Base-by-base conservation (phyloP, 805 yeast species). In the Tetrapisispora nanseiensis region DNA sequence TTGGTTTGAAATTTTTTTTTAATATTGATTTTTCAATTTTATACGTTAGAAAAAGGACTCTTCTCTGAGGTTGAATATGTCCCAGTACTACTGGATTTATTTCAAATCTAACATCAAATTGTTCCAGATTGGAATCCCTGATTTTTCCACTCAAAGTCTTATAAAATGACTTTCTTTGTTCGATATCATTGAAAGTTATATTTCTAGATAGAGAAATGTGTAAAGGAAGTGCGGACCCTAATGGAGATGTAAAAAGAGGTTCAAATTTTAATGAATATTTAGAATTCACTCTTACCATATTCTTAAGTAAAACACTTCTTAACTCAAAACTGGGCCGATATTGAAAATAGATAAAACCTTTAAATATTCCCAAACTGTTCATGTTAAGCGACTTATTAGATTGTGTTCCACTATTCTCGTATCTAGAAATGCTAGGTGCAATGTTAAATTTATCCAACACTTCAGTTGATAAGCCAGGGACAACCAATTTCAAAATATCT, bases 171-270 rank as follows among this genome's bases (percentile, higher is more conserved):
- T 54, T 47, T 22, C 59, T 40, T 19, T 50, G 33, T 13, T 13
- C 9, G 10, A 7, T 12, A 5, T 37, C 26, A 27, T 27, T 15
- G 18, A 32, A 39, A 10, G 4, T 7, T 18, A 31, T 13, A 28
- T 48, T 5, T 49, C 41, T 3, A 5, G 53, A 43, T 28, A 61
- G 41, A 0, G 66, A 51, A 3, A 61, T 38, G 36, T 61, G 66
- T 24, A 61, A 43, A 2, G 59, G 55, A 12, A 40, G 18, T 2
- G 59, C 59, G 4, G 63, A 46, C 1, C 63, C 62, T 19, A 59
- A 43, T 2, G 50, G 37, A 15, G 54, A 48, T 8, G 46, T n/a
- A 35, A 45, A 52, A 33, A 52, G 33, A 1, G 65, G 63, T 37
- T 37, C 9, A 42, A 34, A 20, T 3, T 33, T 21, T 10, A 29